A percentile compares a stretch with the other conserved stretches of the same genome.
Conservation (phyloP, 148 eudicot genomes). For the Suaeda aralocaspica region DNA sequence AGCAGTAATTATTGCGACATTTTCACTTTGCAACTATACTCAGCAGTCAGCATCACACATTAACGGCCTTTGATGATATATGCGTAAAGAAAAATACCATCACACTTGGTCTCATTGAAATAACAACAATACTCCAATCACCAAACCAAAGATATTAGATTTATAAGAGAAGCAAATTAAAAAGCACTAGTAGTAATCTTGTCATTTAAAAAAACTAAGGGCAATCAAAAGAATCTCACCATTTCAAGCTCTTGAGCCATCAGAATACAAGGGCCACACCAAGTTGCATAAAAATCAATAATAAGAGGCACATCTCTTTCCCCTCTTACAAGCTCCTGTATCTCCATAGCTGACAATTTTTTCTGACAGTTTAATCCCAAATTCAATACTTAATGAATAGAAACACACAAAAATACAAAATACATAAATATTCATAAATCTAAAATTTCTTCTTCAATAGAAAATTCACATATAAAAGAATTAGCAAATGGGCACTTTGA, state of each 20-base stretch:
- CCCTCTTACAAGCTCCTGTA: constrained; percentile 84
- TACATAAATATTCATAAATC: neutral
- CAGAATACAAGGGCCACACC: constrained; percentile 97
- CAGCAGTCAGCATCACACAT: no score
- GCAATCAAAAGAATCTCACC: constrained; percentile 32
- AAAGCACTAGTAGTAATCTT: neutral
- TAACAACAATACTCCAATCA: no score
- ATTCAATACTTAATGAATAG: neutral
- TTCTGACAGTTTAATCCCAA: constrained; percentile 46
- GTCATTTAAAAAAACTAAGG: neutral
- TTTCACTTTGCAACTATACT: no score
- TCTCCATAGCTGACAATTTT: constrained; percentile 67
- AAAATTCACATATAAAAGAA: neutral
- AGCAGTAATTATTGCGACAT: no score
- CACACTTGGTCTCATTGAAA: no score
- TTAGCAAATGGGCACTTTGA: neutral
- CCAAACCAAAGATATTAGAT: no score
- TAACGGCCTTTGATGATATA: no score
- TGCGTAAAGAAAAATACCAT: no score
- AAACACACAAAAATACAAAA: neutral
- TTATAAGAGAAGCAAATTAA: no score
- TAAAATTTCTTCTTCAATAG: neutral
- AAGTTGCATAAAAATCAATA: constrained; percentile 89
- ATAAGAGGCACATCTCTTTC: constrained; percentile 78
- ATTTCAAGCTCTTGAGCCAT: constrained; percentile 99